phyloP scores from a whole-genome alignment of 208 protist species.

The Trypanosoma lewisi region DNA sequence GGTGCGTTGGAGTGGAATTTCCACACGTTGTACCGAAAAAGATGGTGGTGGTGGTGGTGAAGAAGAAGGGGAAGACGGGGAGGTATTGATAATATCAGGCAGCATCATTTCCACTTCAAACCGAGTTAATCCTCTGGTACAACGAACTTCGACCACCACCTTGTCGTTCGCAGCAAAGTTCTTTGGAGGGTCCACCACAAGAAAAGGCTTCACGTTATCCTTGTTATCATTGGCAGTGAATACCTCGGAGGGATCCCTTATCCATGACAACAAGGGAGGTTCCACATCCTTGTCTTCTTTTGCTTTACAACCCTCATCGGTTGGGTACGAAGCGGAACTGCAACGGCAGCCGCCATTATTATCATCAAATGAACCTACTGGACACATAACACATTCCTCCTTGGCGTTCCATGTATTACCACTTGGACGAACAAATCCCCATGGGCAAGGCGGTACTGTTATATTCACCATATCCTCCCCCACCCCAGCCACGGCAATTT shows the following conservation, averaged over 20 bases:
- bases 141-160: constrained; percentile 8
- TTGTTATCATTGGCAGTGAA: background rate
- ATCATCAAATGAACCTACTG: constrained; percentile 23
- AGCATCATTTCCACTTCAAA: constrained; percentile 14
- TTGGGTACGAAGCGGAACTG: constrained; percentile 8
- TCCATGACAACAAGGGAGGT: constrained; percentile 8
- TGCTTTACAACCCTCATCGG: constrained; percentile 6
- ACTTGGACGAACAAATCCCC: constrained; percentile 23
- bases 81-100: background rate
- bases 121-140: constrained; percentile 8
- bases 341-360: constrained; percentile 14
- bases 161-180: constrained; percentile 1
- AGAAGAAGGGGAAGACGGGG: no score
- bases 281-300: background rate
- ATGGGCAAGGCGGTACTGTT: constrained; percentile 5
- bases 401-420: constrained; percentile 19
- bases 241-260: background rate
- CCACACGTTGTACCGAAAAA: background rate
- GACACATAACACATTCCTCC: constrained; percentile 22
- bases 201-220: background rate
- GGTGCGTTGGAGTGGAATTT: constrained; percentile 1
- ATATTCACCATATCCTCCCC: background rate
- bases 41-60: no score
- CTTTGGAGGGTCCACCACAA: background rate
- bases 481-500: background rate